Conservation (phyloP, 1,284 basidiomycete genomes). For the Cystobasidiaceae sp. region DNA sequence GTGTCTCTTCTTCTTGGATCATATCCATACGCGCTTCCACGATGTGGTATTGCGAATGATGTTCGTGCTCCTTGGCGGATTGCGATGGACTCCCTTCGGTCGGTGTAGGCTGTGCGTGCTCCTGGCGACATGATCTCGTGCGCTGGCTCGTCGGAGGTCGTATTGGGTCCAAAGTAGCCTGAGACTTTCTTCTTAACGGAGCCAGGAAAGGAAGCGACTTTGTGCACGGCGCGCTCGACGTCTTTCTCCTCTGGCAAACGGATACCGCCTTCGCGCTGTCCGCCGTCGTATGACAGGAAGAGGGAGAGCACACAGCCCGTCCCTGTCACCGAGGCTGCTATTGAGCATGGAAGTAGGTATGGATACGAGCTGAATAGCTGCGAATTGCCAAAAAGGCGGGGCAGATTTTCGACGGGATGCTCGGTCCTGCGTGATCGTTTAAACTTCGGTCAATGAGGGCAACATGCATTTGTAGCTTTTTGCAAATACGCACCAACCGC, state of each 20-base stretch:
- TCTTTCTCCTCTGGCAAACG: constrained; percentile 69
- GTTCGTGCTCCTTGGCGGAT: constrained; percentile 43
- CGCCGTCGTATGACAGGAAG: constrained; percentile 85
- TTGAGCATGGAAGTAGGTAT: constrained; percentile 79
- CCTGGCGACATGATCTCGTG: constrained; percentile 48
- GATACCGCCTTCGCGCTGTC: constrained; percentile 76
- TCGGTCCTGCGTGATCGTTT: constrained; percentile 26
- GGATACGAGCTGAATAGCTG: constrained; percentile 73
- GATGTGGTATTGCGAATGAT: constrained; percentile 43
- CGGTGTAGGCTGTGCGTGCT: too few species aligned
- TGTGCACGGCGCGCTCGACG: constrained; percentile 36
- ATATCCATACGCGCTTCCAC: constrained; percentile 41
- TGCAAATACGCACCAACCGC: constrained; percentile 35
- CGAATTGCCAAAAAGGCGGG: constrained; percentile 40
- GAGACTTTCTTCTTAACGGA: constrained; percentile 56
- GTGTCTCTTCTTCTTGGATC: constrained; percentile 20
- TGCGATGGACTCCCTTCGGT: too few species aligned
- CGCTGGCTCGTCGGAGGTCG: neutral
- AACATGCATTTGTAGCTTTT: neutral
- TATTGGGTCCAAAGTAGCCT: constrained; percentile 50
- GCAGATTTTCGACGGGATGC: constrained; percentile 35
- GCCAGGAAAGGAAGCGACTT: constrained; percentile 48
- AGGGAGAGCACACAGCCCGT: constrained; percentile 75
- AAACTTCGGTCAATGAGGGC: too few species aligned
- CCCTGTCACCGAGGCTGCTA: constrained; percentile 50